Evolutionary conservation across 257 asterid species (phyloP), one percentile per base, ranked within the genome.

Genomic region (Fraxinus anomala): DNA sequence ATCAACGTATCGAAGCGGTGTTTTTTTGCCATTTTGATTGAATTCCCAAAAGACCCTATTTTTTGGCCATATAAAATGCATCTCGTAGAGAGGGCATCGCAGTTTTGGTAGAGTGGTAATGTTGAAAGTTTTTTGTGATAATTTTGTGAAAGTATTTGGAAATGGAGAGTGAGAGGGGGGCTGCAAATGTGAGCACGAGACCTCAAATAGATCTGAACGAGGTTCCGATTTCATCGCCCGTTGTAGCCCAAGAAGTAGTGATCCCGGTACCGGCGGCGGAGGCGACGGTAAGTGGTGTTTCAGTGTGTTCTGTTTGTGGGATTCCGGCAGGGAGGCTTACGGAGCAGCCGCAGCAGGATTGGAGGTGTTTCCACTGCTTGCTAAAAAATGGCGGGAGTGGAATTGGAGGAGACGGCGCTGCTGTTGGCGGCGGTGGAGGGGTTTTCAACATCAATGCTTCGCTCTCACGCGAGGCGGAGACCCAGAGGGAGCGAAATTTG

Each of bases 241-340:
- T 3, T 63, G 69, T 26, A 63, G 16, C 28, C 13, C 30, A 59
- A 10, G 36, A 63, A 24, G 69, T 63, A 9, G 73, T 1, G 47
- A 23, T 26, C 11, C 37, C 33, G 33, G 51, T 26, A 37, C 73
- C 34, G 8, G 54, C 39, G 19, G 68, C 21, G 56, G 30, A 21
- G 51, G 30, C 23, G 78, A n/a, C 21, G 74, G 23, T 1, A 74
- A 33, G 80, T 75, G 82, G 36, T 76, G 71, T 80, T 40, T 80
- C 86, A 23, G 76, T 85, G 1, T 89, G 94, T 40, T 75, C 85
- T 19, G 81, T 81, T 8, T 92, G 97, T 79, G 78, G 90, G 19
- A 12, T 26, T 63, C 69, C 34, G 36, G 34, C 17, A 16, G 69
- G 17, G 19, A 63, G 69, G 17, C 34, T 5, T 11, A 75, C 56